Evolutionary conservation across 2,329 filamentous ascomycete genomes (phyloP).

Genomic region (Colletotrichum sp.): DNA sequence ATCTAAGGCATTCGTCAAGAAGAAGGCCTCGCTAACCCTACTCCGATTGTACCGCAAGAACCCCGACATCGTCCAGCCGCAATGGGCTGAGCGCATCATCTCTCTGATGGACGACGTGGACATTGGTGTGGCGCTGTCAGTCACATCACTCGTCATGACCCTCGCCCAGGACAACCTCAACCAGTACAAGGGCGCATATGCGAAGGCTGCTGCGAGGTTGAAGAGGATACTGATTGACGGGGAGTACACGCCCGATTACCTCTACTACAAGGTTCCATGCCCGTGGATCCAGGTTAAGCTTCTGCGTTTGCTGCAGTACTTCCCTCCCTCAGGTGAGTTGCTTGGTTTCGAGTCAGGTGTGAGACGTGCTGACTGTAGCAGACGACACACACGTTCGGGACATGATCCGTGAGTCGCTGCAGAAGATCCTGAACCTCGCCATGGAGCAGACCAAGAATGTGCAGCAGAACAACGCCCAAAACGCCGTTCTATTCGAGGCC

Average conservation of each 20-base stretch:
- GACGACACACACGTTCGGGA: conserved; percentile 92
- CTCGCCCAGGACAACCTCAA: conserved; percentile 94
- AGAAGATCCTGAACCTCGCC: conserved; percentile 88
- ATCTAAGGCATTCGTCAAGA: conserved; percentile 98
- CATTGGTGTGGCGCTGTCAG: conserved; percentile 91
- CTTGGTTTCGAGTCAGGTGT: conserved; percentile 33
- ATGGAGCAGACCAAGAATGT: conserved; percentile 97
- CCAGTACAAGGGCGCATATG: conserved; percentile 91
- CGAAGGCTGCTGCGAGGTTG: conserved; percentile 87
- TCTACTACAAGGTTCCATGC: conserved; percentile 99
- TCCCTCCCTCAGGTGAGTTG: conserved; percentile 79
- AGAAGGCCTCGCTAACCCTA: conserved; percentile 94
- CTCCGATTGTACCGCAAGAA: conserved; percentile 94
- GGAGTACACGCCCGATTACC: conserved; percentile 88
- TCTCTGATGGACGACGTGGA: conserved; percentile 98
- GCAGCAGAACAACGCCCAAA: conserved; percentile 98
- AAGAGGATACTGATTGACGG: conserved; percentile 91
- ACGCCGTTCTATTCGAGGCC: conserved; percentile 96
- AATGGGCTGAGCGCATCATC: conserved; percentile 98
- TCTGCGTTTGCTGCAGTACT: conserved; percentile 90
- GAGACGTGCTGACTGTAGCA: conserved; percentile 34
- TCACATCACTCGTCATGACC: conserved; percentile 94
- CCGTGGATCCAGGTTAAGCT: conserved; percentile 98
- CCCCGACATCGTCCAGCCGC: conserved; percentile 89
- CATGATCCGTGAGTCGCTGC: conserved; percentile 89